phyloP scores from a whole-genome alignment of 345 rosid species.

The Lagerstroemia speciosa region DNA sequence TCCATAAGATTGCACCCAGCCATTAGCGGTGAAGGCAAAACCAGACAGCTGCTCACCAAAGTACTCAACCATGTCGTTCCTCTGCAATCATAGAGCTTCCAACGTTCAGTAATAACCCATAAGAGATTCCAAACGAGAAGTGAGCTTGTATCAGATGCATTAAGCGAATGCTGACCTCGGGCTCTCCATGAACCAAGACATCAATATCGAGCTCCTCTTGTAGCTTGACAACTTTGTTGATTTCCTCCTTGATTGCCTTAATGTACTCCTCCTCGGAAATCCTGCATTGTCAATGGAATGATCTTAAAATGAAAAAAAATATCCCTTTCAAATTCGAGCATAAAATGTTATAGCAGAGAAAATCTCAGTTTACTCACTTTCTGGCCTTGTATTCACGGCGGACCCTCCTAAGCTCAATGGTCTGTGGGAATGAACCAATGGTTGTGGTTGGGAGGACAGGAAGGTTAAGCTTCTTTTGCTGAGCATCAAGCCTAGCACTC shows the following conservation, averaged over 20 bases:
- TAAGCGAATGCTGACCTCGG: conserved; percentile 50
- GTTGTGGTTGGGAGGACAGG: conserved; percentile 96
- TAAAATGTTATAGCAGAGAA: conserved; percentile 2
- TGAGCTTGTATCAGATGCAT: too few relatives aligned
- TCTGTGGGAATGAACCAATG: conserved; percentile 96
- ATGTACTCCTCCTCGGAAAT: conserved; percentile 78
- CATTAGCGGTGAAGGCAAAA: conserved; percentile 84
- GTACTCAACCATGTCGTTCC: conserved; percentile 99
- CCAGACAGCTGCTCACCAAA: conserved; percentile 95
- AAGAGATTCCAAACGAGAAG: too few relatives aligned
- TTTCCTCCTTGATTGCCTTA: conserved; percentile 85
- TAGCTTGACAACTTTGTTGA: conserved; percentile 75
- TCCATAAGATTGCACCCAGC: conserved; percentile 99
- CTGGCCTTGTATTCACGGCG: conserved; percentile 99
- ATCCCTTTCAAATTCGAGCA: not conserved
- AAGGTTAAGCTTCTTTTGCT: conserved; percentile 92
- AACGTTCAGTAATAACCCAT: too few relatives aligned
- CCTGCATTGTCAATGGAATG: conserved; percentile 25
- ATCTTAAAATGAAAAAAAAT: not conserved
- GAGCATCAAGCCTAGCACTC: conserved; percentile 79
- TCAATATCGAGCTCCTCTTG: conserved; percentile 94
- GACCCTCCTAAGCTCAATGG: conserved; percentile 83
- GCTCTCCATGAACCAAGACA: conserved; percentile 97
- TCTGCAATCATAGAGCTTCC: conserved; percentile 33
- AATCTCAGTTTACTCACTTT: conserved; percentile 35